Conservation (phyloP, 2,329 filamentous ascomycete species). For the Knoxdaviesia proteae region DNA sequence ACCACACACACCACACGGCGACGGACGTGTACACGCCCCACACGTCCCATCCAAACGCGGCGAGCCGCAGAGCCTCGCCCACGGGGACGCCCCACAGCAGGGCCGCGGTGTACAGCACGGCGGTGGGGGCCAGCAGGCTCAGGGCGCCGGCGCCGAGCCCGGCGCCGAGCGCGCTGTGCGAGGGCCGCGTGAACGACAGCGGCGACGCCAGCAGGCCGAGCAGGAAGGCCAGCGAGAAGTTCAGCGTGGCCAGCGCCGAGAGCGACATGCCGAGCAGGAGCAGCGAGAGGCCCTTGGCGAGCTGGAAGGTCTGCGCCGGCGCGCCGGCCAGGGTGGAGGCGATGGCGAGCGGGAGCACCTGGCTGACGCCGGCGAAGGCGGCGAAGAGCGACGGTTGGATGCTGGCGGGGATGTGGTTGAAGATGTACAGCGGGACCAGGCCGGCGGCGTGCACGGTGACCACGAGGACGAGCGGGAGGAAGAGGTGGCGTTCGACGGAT, state of each 20-base stretch:
- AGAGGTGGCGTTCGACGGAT: conserved; percentile 41
- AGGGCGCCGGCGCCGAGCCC: conserved; percentile 22
- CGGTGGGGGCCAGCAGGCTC: conserved; percentile 38
- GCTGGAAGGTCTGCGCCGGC: conserved; percentile 47
- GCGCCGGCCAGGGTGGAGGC: conserved; percentile 28
- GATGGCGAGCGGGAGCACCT: conserved; percentile 33
- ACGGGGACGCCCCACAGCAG: conserved; percentile 20
- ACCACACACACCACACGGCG: conserved; percentile 88
- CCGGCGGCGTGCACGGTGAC: conserved; percentile 55
- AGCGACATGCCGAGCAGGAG: conserved; percentile 80
- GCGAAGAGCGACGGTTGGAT: conserved; percentile 37
- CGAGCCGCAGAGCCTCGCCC: conserved; percentile 41
- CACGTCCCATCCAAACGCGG: conserved; percentile 74
- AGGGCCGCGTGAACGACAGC: conserved; percentile 49
- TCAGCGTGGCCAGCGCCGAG: conserved; percentile 79
- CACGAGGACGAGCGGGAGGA: conserved; percentile 55
- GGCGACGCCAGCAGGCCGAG: conserved; percentile 63
- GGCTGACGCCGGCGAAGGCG: conserved; percentile 32
- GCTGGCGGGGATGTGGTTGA: conserved; percentile 49
- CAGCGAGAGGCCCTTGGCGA: conserved; percentile 83
- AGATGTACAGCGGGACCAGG: conserved; percentile 63
- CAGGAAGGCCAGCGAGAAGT: conserved; percentile 79
- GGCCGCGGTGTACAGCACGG: conserved; percentile 28
- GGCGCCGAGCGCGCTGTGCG: conserved; percentile 18
- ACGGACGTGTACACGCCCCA: conserved; percentile 80